Percentiles rank a stretch among this genome's conserved stretches.
These are phyloP conservation scores for Magnusiomyces tetraspermus DNA, from an alignment of 1,139 yeast genomes.

Conservation along the genomic window DNA sequence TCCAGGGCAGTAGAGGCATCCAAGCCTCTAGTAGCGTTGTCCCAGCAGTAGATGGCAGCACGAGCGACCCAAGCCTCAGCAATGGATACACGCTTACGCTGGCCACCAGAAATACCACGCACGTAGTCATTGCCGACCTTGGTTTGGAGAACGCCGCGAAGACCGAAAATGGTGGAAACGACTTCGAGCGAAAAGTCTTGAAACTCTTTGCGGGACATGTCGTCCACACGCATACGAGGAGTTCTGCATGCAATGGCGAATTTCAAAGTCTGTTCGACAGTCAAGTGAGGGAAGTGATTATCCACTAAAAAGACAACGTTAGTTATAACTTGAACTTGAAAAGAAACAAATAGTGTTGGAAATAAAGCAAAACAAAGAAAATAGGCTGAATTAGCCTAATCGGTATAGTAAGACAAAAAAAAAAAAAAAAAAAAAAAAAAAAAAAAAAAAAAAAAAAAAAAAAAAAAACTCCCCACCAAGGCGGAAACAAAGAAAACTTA, in stretches of 20 bases:
- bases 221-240: slow-evolving; percentile 54
- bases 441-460: too few relatives aligned
- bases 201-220: slow-evolving; percentile 46
- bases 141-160: slow-evolving; percentile 55
- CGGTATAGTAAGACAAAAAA: too few relatives aligned
- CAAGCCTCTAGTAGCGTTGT: slow-evolving; percentile 66
- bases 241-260: slow-evolving; percentile 58
- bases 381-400: too few relatives aligned
- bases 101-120: slow-evolving; percentile 81
- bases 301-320: too few relatives aligned
- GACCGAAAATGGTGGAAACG: slow-evolving; percentile 63
- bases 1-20: slow-evolving; percentile 72
- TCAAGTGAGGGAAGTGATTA: slow-evolving; percentile 64
- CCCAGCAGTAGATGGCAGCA: slow-evolving; percentile 60
- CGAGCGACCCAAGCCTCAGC: slow-evolving; percentile 58
- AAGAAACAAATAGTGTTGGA: too few relatives aligned
- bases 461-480: too few relatives aligned
- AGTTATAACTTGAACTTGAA: too few relatives aligned
- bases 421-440: too few relatives aligned
- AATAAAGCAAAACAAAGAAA: too few relatives aligned
- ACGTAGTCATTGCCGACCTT: slow-evolving; percentile 61
- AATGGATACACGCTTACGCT: slow-evolving; percentile 70
- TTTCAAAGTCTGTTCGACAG: slow-evolving; percentile 60
- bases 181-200: slow-evolving; percentile 57
- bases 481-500: too few relatives aligned